Base-by-base conservation (phyloP, 179 eudicot species). In the Silene vulgaris region DNA sequence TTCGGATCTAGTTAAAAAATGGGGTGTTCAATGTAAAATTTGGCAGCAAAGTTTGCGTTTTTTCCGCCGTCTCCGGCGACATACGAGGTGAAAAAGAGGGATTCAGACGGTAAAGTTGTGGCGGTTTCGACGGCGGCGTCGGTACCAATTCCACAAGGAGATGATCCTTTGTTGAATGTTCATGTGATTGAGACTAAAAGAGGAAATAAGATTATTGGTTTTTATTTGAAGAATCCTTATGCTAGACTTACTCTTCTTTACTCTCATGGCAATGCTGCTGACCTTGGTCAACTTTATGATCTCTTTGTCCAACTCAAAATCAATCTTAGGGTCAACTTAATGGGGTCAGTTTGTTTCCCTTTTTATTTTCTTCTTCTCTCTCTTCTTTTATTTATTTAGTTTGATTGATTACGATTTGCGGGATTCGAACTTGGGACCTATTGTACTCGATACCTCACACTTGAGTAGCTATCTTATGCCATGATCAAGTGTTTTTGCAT, bases 191-290 rank as follows among this genome's bases (percentile, higher is more conserved):
- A 87, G 74, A 93, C 98, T 1, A 91, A 88, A 75, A 87, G 86
- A 78, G 92, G 96, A n/a, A 91, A 89, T 80, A 86, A 93, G 80
- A 93, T 93, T 76, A 89, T 91, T 0, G 98, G 91, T 14, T 93
- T 93, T 62, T 93, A 90, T 72, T 65, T 93, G 68, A 83, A 83
- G 61, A 90, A 93, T 73, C 98, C 98, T 2, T 89, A 80, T 71
- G 97, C 98, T 8, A 82, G 92, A 43, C 92, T 94, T 20, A 94
- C 98, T 65, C 63, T 94, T 66, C 84, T 94, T 14, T 94, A 94
- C 74, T 94, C 98, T 14, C 98, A 94, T 82, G 98, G 96, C 12
- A 93, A 93, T 90, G 98, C 98, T 3, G 96, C 97, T 90, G 98
- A 93, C 85, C 88, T 93, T 78, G 98, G 96, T 8, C 98, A 94